Percentiles rank a stretch among this genome's conserved stretches.
Conservation (phyloP, 1,139 yeast genomes). For the Pichia sp. region DNA sequence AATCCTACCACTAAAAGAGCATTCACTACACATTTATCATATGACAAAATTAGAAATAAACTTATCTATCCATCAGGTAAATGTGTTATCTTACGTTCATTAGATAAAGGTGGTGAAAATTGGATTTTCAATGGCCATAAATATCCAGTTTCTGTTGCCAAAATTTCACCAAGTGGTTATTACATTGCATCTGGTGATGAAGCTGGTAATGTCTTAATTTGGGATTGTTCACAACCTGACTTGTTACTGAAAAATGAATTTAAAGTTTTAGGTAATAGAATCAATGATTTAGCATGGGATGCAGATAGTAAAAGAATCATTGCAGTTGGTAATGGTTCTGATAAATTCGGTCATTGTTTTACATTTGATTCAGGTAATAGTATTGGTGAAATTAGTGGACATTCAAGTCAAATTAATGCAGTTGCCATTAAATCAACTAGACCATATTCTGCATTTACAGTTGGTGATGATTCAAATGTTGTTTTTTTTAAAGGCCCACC, state of each 20-base stretch:
- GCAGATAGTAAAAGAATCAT: constrained; percentile 78
- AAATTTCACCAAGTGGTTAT: constrained; percentile 83
- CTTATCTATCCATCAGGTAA: constrained; percentile 81
- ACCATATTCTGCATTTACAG: constrained; percentile 93
- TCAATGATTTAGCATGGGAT: constrained; percentile 89
- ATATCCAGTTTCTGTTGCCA: constrained; percentile 69
- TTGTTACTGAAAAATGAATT: constrained; percentile 72
- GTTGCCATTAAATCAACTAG: constrained; percentile 82
- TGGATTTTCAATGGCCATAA: constrained; percentile 50
- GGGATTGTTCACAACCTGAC: constrained; percentile 69
- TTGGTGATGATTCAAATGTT: constrained; percentile 77
- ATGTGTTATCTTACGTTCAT: constrained; percentile 66
- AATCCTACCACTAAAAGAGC: constrained; percentile 74
- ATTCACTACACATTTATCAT: constrained; percentile 64
- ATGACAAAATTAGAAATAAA: constrained; percentile 60
- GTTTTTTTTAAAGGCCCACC: constrained; percentile 93
- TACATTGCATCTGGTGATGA: constrained; percentile 92
- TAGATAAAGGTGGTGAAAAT: constrained; percentile 43
- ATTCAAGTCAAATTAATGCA: constrained; percentile 76
- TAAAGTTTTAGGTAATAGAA: constrained; percentile 68
- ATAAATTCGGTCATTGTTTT: constrained; percentile 86
- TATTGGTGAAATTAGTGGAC: constrained; percentile 94
- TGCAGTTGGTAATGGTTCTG: constrained; percentile 95
- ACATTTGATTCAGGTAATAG: constrained; percentile 93
- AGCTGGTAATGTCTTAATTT: constrained; percentile 76